These are phyloP conservation scores for Ailanthus altissimus DNA, from an alignment of 345 rosid genomes.

Conservation along the genomic window DNA sequence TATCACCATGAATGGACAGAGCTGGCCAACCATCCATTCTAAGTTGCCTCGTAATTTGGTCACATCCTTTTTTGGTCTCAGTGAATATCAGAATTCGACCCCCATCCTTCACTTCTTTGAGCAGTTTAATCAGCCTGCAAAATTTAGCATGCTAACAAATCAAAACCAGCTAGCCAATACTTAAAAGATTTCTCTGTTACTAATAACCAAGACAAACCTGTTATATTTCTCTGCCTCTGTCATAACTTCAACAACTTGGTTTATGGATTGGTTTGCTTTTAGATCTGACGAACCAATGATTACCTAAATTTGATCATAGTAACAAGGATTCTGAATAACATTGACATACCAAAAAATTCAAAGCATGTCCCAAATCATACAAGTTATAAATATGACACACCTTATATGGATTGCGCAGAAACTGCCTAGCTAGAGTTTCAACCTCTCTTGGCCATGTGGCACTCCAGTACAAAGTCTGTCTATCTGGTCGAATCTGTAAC, in stretches of 20 bases:
- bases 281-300: slow-evolving; percentile 78
- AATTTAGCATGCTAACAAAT: slow-evolving; percentile 11
- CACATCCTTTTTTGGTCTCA: slow-evolving; percentile 96
- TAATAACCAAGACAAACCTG: slow-evolving; percentile 59
- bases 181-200: not conserved
- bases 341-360: not conserved
- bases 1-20: slow-evolving; percentile 96
- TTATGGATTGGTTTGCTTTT: slow-evolving; percentile 92
- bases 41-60: slow-evolving; percentile 89
- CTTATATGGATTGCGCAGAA: slow-evolving; percentile 84
- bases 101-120: slow-evolving; percentile 83
- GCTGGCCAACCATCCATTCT: slow-evolving; percentile 99
- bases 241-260: slow-evolving; percentile 84
- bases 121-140: slow-evolving; percentile 71
- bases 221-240: slow-evolving; percentile 76
- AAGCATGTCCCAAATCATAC: not conserved
- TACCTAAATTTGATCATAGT: slow-evolving; percentile 49
- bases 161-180: not conserved
- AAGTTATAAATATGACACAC: slow-evolving; percentile 31
- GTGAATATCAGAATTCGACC: slow-evolving; percentile 80
- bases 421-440: slow-evolving; percentile 86
- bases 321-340: slow-evolving; percentile 18
- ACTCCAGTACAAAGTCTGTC: slow-evolving; percentile 97
- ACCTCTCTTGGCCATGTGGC: slow-evolving; percentile 99
- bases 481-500: slow-evolving; percentile 88